Evolutionary conservation across 2,329 filamentous ascomycete species (phyloP).

Genomic region (Penicillium psychrosexuale): DNA sequence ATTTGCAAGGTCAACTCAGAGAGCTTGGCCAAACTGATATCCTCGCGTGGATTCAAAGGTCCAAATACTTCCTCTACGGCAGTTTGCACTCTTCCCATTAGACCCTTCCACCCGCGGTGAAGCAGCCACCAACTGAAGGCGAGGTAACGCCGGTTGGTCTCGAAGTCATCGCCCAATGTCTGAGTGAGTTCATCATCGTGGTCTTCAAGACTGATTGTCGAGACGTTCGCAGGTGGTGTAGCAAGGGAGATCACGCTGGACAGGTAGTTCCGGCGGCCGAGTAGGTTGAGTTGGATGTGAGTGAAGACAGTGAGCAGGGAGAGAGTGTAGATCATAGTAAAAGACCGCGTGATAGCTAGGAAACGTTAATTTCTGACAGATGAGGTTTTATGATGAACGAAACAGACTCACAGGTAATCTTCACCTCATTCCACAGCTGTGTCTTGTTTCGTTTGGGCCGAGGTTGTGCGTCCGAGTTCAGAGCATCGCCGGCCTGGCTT

Average conservation of each 20-base stretch:
- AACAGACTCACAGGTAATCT: constrained; percentile 72
- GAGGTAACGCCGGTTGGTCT: constrained; percentile 90
- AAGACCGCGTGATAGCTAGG: constrained; percentile 80
- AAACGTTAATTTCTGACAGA: neutral
- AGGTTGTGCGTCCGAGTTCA: constrained; percentile 46
- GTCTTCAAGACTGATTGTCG: constrained; percentile 85
- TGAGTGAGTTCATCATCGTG: constrained; percentile 88
- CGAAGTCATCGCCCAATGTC: constrained; percentile 86
- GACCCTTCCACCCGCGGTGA: constrained; percentile 80
- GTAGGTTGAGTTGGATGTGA: constrained; percentile 91
- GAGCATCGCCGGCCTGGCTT: constrained; percentile 64
- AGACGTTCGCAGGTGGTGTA: constrained; percentile 65
- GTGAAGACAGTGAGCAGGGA: constrained; percentile 88
- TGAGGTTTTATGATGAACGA: neutral
- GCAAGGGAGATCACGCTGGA: constrained; percentile 92
- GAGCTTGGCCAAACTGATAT: constrained; percentile 76
- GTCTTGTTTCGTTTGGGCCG: constrained; percentile 75
- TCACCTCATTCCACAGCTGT: constrained; percentile 95
- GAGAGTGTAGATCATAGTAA: constrained; percentile 88
- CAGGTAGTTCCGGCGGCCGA: constrained; percentile 90
- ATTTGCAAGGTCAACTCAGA: constrained; percentile 79
- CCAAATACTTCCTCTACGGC: constrained; percentile 89
- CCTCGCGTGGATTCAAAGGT: constrained; percentile 81
- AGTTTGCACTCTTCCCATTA: constrained; percentile 76
- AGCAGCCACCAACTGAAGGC: constrained; percentile 98